Evolutionary conservation across 371 early-diverging fungal species (phyloP), one percentile per base, ranked within the genome.

Genomic region (Funneliformis caledonium): DNA sequence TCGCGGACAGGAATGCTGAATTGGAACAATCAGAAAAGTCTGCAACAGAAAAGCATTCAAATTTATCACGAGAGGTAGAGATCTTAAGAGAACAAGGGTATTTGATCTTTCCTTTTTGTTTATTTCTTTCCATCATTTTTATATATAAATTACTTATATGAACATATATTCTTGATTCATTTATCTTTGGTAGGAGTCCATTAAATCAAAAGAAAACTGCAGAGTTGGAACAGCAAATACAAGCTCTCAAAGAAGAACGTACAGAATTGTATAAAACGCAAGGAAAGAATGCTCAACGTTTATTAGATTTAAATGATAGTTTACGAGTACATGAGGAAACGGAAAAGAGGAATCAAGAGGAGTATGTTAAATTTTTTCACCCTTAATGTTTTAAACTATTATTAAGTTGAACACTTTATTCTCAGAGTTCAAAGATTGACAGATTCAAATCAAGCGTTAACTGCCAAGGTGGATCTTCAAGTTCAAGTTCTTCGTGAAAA

Each of bases 221-320:
- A 11, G 96, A 95, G 79, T 88, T 97, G 67, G 95, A 97, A 84
- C 86, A 88, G 43, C 91, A 96, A 81, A 84, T 96, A 5, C 83
- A 86, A 26, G 85, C 87, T 45, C 84, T 98, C 37, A 96, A 96
- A 84, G 93, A 95, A 59, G 98, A 98, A 85, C 91, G 93, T 33
- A 90, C 92, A 7, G 95, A 96, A 75, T 89, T 97, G 84, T 98
- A 97, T 88, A 94, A 95, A 84, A 92, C 93, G 2, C 97, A 97
- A 83, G 94, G 94, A 33, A 89, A 90, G 60, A 97, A 97, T 86
- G 96, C 97, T 11, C 98, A 97, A 83, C 84, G 97, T 59, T 84
- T 98, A 43, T 85, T 98, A 45, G 92, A 93, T 69, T 85, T 97
- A 84, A 94, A 93, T 82, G 97, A 98, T 76, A 86, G 92, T 45